phyloP scores from a whole-genome alignment of 768 basidiomycete genomes.

The Boletellus emodensis region DNA sequence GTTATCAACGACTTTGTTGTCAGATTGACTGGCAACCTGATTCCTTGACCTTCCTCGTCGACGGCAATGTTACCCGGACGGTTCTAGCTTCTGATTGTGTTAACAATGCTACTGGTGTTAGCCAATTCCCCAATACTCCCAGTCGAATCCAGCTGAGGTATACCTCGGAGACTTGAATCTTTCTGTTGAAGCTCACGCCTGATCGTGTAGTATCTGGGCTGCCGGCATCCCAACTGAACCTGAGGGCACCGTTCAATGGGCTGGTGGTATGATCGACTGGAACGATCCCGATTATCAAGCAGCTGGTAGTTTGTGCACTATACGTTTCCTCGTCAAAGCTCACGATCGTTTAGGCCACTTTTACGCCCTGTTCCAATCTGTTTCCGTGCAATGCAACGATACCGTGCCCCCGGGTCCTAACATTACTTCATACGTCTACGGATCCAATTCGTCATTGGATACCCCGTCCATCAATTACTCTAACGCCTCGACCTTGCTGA shows the following conservation, averaged over 20 bases:
- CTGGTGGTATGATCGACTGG: slow-evolving; percentile 83
- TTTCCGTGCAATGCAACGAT: slow-evolving; percentile 63
- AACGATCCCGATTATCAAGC: slow-evolving; percentile 77
- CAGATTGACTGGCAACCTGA: slow-evolving; percentile 83
- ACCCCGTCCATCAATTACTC: slow-evolving; percentile 55
- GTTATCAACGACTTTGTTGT: background rate
- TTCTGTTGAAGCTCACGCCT: slow-evolving; percentile 2
- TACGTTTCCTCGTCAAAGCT: background rate
- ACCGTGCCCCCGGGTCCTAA: slow-evolving; percentile 38
- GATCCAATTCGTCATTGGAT: slow-evolving; percentile 46
- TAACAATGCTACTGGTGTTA: slow-evolving; percentile 48
- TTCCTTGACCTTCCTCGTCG: slow-evolving; percentile 60
- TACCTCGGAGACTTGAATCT: background rate
- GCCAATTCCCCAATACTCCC: slow-evolving; percentile 72
- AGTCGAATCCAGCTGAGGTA: slow-evolving; percentile 79
- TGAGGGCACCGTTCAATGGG: slow-evolving; percentile 72
- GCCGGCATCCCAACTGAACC: slow-evolving; percentile 62
- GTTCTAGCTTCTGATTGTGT: slow-evolving; percentile 57
- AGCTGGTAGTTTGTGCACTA: slow-evolving; percentile 41
- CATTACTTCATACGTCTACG: slow-evolving; percentile 64
- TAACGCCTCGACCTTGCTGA: slow-evolving; percentile 54
- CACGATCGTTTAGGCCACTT: slow-evolving; percentile 51
- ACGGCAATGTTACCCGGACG: slow-evolving; percentile 68
- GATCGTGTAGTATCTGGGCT: slow-evolving; percentile 63
- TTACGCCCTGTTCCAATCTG: slow-evolving; percentile 57